Conservation (phyloP, 176 grass and related monocot genomes). For the Oryza officinalis region DNA sequence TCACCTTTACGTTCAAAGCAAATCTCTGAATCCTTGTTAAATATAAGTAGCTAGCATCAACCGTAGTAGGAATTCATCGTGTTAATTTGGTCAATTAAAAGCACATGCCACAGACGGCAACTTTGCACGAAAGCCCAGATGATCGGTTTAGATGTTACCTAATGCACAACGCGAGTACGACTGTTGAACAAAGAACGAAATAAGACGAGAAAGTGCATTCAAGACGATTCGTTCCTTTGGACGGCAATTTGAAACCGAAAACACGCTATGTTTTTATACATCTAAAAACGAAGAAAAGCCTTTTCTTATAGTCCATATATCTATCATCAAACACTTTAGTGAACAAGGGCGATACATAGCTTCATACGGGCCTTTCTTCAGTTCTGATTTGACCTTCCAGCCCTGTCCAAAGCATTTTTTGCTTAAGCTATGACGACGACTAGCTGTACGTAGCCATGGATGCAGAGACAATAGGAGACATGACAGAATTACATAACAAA, state of each 20-base stretch:
- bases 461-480: neutral
- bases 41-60: neutral
- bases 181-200: neutral
- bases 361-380: neutral
- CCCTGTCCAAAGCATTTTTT: neutral
- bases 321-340: neutral
- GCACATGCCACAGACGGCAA: neutral
- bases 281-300: neutral
- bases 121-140: conserved; percentile 8
- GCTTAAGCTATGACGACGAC: conserved; percentile 12
- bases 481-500: neutral
- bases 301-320: neutral
- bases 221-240: neutral
- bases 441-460: neutral
- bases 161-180: neutral
- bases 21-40: neutral
- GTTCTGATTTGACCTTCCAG: conserved; percentile 49
- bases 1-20: neutral
- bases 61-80: neutral
- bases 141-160: neutral
- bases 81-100: conserved; percentile 32
- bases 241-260: neutral
- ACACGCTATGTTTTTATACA: neutral
- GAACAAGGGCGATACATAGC: neutral
- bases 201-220: neutral